Conservation (phyloP, 495 filamentous ascomycete species). For the Xylaria castorea region DNA sequence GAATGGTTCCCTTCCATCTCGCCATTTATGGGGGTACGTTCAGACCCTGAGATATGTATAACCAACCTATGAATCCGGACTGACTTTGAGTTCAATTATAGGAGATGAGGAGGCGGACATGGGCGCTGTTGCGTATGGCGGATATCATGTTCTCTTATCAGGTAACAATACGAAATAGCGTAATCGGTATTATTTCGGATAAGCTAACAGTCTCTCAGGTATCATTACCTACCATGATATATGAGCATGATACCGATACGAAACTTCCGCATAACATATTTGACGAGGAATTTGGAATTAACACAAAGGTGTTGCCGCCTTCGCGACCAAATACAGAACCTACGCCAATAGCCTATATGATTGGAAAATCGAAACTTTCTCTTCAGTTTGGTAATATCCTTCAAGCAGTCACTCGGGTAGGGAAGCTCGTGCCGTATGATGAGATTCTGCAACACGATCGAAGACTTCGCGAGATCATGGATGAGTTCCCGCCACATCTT, state of each 20-base stretch:
- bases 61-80: background rate
- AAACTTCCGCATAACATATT: constrained; percentile 87
- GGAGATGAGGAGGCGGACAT: constrained; percentile 90
- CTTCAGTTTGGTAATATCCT: constrained; percentile 61
- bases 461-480: constrained; percentile 71
- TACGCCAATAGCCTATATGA: constrained; percentile 89
- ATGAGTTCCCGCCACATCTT: constrained; percentile 71
- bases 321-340: constrained; percentile 76
- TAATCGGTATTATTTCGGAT: background rate
- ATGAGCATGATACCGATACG: constrained; percentile 81
- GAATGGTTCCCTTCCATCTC: constrained; percentile 82
- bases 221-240: constrained; percentile 88
- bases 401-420: constrained; percentile 56
- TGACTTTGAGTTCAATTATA: constrained; percentile 31
- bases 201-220: constrained; percentile 48
- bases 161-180: constrained; percentile 28
- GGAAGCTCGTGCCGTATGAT: constrained; percentile 71
- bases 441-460: constrained; percentile 79
- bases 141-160: constrained; percentile 93
- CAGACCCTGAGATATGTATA: background rate
- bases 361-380: constrained; percentile 73
- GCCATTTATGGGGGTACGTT: constrained; percentile 74
- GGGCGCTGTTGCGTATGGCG: constrained; percentile 80
- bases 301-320: constrained; percentile 75
- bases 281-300: constrained; percentile 90